Conservation (phyloP, 1,284 basidiomycete genomes). For the Leucoagaricus sp. region DNA sequence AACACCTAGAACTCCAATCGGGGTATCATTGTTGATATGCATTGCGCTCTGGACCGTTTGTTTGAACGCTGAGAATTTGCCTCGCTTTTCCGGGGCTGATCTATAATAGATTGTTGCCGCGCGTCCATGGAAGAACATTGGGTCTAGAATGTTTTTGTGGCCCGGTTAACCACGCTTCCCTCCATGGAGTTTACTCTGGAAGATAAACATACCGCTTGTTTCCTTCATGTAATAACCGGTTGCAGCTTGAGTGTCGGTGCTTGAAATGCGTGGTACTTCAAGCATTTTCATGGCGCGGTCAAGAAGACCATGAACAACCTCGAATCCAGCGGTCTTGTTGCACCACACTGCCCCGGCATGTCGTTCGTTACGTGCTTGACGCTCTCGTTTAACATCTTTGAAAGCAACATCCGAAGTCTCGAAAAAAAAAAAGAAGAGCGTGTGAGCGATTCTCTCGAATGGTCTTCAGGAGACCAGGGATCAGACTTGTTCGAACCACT, state of each 20-base stretch:
- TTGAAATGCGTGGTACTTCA: slow-evolving; percentile 80
- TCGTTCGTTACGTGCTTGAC: slow-evolving; percentile 86
- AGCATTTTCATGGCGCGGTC: slow-evolving; percentile 96
- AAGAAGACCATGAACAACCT: slow-evolving; percentile 93
- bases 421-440: slow-evolving; percentile 91
- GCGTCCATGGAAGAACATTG: slow-evolving; percentile 93
- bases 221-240: slow-evolving; percentile 94
- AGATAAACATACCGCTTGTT: slow-evolving; percentile 62
- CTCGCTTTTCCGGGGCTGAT: slow-evolving; percentile 44
- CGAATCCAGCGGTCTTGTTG: slow-evolving; percentile 96
- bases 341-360: slow-evolving; percentile 93
- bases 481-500: slow-evolving; percentile 92
- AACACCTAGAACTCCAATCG: slow-evolving; percentile 86
- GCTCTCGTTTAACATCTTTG: slow-evolving; percentile 79
- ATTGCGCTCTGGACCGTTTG: slow-evolving; percentile 39
- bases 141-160: slow-evolving; percentile 51
- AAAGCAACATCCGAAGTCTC: slow-evolving; percentile 94
- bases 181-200: background rate
- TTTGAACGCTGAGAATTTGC: slow-evolving; percentile 29
- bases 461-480: slow-evolving; percentile 96
- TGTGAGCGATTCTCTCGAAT: slow-evolving; percentile 96
- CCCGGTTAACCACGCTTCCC: background rate
- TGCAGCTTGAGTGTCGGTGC: slow-evolving; percentile 52
- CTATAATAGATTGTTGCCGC: slow-evolving; percentile 92
- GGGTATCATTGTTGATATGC: slow-evolving; percentile 51